Evolutionary conservation across 768 basidiomycete genomes (phyloP).

Genomic region (Dentipellis fragilis): DNA sequence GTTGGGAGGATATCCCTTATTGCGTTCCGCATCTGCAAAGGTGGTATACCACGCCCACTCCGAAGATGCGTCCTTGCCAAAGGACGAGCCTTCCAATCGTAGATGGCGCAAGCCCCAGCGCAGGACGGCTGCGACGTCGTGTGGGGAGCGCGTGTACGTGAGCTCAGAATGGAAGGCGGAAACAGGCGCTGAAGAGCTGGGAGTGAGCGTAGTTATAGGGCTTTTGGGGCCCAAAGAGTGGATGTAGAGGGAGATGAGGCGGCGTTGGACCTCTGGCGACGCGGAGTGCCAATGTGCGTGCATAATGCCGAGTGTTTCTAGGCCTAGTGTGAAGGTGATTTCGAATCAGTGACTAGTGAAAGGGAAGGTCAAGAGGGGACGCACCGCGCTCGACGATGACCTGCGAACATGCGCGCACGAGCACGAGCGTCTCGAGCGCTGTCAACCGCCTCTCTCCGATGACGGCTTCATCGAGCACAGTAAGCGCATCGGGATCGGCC

Average conservation of each 20-base stretch:
- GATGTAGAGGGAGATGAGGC: conserved; percentile 63
- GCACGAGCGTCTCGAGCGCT: conserved; percentile 50
- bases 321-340: conserved; percentile 32
- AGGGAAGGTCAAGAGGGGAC: conserved; percentile 16
- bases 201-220: conserved; percentile 39
- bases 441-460: conserved; percentile 50
- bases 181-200: conserved; percentile 33
- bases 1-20: conserved; percentile 46
- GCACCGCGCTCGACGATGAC: conserved; percentile 55
- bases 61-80: conserved; percentile 38
- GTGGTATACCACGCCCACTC: conserved; percentile 54
- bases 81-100: conserved; percentile 44
- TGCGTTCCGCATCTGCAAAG: conserved; percentile 52
- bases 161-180: conserved; percentile 58
- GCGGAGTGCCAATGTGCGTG: conserved; percentile 78
- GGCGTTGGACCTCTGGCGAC: conserved; percentile 56
- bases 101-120: conserved; percentile 78
- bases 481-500: conserved; percentile 38
- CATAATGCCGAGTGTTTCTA: conserved; percentile 77
- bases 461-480: conserved; percentile 38
- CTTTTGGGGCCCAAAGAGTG: conserved; percentile 44
- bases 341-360: conserved; percentile 4
- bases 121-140: conserved; percentile 72
- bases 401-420: conserved; percentile 62
- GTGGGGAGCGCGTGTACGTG: conserved; percentile 51